Evolutionary conservation across 768 basidiomycete genomes (phyloP).

Genomic region (Gautieria morchelliformis): DNA sequence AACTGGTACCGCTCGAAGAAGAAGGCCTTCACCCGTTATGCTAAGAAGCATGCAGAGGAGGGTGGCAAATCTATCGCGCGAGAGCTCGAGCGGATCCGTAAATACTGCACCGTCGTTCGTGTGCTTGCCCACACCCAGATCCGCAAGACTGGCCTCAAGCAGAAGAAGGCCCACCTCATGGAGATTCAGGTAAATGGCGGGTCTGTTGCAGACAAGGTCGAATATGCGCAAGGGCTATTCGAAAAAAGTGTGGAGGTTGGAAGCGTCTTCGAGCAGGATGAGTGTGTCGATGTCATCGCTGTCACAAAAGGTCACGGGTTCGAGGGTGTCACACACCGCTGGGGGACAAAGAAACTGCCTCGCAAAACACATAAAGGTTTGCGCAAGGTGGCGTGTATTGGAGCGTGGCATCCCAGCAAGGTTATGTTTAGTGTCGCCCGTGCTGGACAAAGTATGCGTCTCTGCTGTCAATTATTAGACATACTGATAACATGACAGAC

Average conservation of each 20-base stretch:
- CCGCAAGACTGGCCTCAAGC: slow-evolving; percentile 91
- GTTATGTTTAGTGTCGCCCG: slow-evolving; percentile 99
- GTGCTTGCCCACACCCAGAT: slow-evolving; percentile 99
- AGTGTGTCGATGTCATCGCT: slow-evolving; percentile 92
- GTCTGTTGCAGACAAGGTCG: slow-evolving; percentile 91
- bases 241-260: slow-evolving; percentile 90
- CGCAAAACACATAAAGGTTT: slow-evolving; percentile 99
- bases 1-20: slow-evolving; percentile 99
- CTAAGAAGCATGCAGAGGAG: slow-evolving; percentile 97
- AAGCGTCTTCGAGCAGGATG: slow-evolving; percentile 91
- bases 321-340: slow-evolving; percentile 98
- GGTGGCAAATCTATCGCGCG: slow-evolving; percentile 84
- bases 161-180: slow-evolving; percentile 99
- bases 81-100: slow-evolving; percentile 98
- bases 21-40: slow-evolving; percentile 99
- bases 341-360: slow-evolving; percentile 98
- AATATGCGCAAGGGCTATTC: slow-evolving; percentile 86
- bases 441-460: slow-evolving; percentile 91
- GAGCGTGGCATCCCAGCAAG: slow-evolving; percentile 97
- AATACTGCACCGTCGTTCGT: slow-evolving; percentile 99
- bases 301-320: slow-evolving; percentile 99
- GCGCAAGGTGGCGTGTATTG: slow-evolving; percentile 98
- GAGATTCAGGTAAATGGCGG: slow-evolving; percentile 99
- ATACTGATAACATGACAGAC: slow-evolving; percentile 35
- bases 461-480: slow-evolving; percentile 6